These are phyloP conservation scores for Drosera capensis DNA, from an alignment of 148 eudicot species.

Conservation along the genomic window DNA sequence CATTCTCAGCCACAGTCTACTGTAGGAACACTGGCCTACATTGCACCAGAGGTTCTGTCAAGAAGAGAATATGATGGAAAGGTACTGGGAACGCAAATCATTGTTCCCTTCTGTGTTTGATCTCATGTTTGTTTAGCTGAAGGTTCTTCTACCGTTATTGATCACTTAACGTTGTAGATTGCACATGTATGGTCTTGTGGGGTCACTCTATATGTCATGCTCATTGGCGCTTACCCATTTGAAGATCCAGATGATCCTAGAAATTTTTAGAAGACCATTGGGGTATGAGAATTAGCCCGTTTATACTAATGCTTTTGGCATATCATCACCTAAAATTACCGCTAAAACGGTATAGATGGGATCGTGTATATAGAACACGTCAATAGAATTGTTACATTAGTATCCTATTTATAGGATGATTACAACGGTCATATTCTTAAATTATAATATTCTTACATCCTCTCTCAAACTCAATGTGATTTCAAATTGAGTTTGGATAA, in stretches of 20 bases:
- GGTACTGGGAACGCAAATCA: constrained; percentile 15
- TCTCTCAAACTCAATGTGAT: too few species aligned
- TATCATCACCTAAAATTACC: too few species aligned
- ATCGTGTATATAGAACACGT: too few species aligned
- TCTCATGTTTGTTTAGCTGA: neutral
- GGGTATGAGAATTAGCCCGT: too few species aligned
- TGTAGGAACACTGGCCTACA: constrained; percentile 91
- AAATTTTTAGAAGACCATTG: constrained; percentile 72
- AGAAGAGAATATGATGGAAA: constrained; percentile 91
- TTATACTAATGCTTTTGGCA: too few species aligned
- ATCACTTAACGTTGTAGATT: constrained; percentile 26
- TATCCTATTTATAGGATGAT: too few species aligned
- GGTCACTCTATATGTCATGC: constrained; percentile 89
- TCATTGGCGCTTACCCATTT: constrained; percentile 94
- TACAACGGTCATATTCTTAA: too few species aligned
- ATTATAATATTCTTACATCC: too few species aligned
- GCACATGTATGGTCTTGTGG: constrained; percentile 99
- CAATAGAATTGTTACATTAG: too few species aligned
- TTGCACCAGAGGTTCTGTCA: constrained; percentile 87
- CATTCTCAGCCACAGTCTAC: constrained; percentile 97
- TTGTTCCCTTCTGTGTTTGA: neutral
- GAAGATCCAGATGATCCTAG: constrained; percentile 91
- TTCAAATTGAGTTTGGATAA: too few species aligned
- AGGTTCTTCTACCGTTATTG: neutral
- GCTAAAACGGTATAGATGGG: too few species aligned